Percentiles rank a stretch among this genome's conserved stretches.
Evolutionary conservation across 2,329 filamentous ascomycete species (phyloP).

Genomic region (Cladobotryum mycophilum): DNA sequence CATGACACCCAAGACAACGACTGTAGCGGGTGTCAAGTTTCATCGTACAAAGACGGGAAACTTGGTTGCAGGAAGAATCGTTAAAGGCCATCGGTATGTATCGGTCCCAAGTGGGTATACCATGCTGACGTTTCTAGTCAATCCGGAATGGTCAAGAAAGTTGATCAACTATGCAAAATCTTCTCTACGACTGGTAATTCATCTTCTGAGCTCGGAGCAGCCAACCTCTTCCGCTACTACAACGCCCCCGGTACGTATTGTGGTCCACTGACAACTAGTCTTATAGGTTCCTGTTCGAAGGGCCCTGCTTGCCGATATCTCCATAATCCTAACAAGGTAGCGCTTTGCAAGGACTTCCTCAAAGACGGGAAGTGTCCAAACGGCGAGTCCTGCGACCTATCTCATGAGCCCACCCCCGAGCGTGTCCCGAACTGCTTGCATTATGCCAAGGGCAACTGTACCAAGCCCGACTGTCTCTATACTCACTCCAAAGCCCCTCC

Average conservation of each 20-base stretch:
- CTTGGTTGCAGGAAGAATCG: slow-evolving; percentile 68
- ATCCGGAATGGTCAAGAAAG: slow-evolving; percentile 56
- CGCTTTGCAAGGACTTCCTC: slow-evolving; percentile 83
- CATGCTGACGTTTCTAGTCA: slow-evolving; percentile 40
- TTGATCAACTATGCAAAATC: slow-evolving; percentile 65
- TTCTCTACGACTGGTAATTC: slow-evolving; percentile 64
- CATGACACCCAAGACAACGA: slow-evolving; percentile 66
- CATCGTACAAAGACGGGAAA: slow-evolving; percentile 84
- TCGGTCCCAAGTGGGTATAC: slow-evolving; percentile 15
- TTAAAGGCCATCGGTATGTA: slow-evolving; percentile 70
- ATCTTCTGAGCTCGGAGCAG: slow-evolving; percentile 30
- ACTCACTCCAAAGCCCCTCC: slow-evolving; percentile 75
- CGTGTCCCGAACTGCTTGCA: slow-evolving; percentile 85
- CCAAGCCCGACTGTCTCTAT: slow-evolving; percentile 80
- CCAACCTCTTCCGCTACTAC: slow-evolving; percentile 15
- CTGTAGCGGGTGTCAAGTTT: slow-evolving; percentile 73
- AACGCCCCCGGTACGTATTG: slow-evolving; percentile 32
- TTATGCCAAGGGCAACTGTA: slow-evolving; percentile 84
- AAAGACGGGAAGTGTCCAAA: slow-evolving; percentile 70
- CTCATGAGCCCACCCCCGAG: slow-evolving; percentile 76
- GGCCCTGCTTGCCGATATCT: slow-evolving; percentile 73
- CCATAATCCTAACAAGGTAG: slow-evolving; percentile 81
- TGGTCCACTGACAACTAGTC: slow-evolving; percentile 38
- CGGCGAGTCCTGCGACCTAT: slow-evolving; percentile 80
- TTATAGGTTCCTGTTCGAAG: slow-evolving; percentile 74